Conservation (phyloP, 2,329 filamentous ascomycete species). For the Rugonectria rugulosa region DNA sequence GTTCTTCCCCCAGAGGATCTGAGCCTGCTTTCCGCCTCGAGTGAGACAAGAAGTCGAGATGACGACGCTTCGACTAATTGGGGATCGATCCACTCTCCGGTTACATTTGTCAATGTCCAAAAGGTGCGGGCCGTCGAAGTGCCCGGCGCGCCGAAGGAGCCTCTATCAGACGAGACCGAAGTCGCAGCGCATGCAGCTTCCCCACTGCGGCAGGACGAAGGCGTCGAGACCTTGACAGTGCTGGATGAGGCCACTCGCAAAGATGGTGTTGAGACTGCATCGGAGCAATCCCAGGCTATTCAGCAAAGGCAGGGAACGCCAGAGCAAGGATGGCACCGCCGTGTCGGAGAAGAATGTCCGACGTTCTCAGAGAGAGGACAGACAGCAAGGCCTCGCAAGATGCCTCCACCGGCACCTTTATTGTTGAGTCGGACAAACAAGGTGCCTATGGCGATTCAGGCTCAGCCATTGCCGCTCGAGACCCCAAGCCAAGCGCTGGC, state of each 20-base stretch:
- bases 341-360: slow-evolving; percentile 65
- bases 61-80: slow-evolving; percentile 56
- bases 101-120: slow-evolving; percentile 53
- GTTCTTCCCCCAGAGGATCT: slow-evolving; percentile 52
- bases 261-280: slow-evolving; percentile 17
- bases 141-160: slow-evolving; percentile 22
- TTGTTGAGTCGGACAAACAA: slow-evolving; percentile 54
- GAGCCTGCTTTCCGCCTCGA: slow-evolving; percentile 43
- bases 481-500: slow-evolving; percentile 58
- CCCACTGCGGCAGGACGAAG: slow-evolving; percentile 37
- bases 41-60: slow-evolving; percentile 44
- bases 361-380: slow-evolving; percentile 64
- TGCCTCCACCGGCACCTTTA: slow-evolving; percentile 64
- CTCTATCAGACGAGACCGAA: slow-evolving; percentile 4
- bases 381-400: slow-evolving; percentile 55
- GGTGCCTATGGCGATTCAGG: slow-evolving; percentile 53
- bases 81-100: slow-evolving; percentile 60
- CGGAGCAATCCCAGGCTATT: slow-evolving; percentile 16
- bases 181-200: slow-evolving; percentile 21
- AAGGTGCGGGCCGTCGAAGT: slow-evolving; percentile 48
- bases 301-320: slow-evolving; percentile 18
- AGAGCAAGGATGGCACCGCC: slow-evolving; percentile 57
- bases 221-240: slow-evolving; percentile 50
- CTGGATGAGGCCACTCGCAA: slow-evolving; percentile 50
- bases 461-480: slow-evolving; percentile 61